Percentiles rank a stretch among this genome's conserved stretches.
Evolutionary conservation across 768 basidiomycete species (phyloP).

Genomic region (Tulasnella sp.): DNA sequence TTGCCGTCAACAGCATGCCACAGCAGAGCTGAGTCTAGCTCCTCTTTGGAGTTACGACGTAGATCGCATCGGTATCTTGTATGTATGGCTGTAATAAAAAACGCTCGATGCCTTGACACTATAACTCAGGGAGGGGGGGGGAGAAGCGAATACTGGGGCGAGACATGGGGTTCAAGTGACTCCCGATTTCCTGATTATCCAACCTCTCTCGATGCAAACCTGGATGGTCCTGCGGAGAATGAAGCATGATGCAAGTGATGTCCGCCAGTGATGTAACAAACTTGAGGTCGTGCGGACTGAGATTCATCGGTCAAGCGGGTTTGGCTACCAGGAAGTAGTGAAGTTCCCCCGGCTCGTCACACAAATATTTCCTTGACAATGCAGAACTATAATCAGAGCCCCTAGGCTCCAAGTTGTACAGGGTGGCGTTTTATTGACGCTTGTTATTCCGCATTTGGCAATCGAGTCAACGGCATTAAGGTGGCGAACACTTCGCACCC

Average conservation of each 20-base stretch:
- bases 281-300: too few species aligned
- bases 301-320: too few species aligned
- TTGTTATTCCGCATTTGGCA: too few species aligned
- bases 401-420: too few species aligned
- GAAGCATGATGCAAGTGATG: neutral
- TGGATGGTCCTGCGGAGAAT: neutral
- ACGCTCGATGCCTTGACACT: neutral
- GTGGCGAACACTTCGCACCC: too few species aligned
- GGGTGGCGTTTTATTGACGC: too few species aligned
- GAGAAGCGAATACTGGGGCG: neutral
- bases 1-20: neutral
- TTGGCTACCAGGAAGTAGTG: too few species aligned
- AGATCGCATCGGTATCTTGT: neutral
- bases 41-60: neutral
- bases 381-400: too few species aligned
- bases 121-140: neutral
- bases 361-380: too few species aligned
- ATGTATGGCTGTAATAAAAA: neutral
- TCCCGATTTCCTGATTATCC: neutral
- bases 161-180: neutral
- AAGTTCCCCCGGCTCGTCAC: too few species aligned
- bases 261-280: neutral
- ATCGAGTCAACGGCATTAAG: too few species aligned
- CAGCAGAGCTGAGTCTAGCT: neutral
- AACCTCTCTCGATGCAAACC: neutral